Conservation (phyloP, 164 flowering plant genomes). For the Aristolochia contorta region DNA sequence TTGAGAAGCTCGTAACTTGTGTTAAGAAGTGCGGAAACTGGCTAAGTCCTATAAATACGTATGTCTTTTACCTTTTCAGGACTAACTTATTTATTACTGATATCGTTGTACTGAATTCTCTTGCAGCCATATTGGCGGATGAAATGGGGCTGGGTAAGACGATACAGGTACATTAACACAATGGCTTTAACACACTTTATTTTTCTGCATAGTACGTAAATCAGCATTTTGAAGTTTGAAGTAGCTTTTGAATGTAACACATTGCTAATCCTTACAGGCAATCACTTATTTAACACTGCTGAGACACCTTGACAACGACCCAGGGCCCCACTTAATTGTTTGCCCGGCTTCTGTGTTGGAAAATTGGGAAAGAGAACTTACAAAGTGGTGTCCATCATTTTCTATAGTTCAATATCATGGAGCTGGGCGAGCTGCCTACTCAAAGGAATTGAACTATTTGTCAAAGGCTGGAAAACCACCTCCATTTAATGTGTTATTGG, state of each 20-base stretch:
- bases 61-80: background rate
- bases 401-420: constrained; percentile 82
- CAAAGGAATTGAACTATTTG: constrained; percentile 55
- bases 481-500: constrained; percentile 87
- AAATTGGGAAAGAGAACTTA: constrained; percentile 97
- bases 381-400: constrained; percentile 91
- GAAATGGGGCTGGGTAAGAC: constrained; percentile 99
- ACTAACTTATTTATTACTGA: no score
- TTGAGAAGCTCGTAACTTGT: background rate
- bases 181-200: background rate
- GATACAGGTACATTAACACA: constrained; percentile 51
- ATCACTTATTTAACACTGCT: constrained; percentile 73
- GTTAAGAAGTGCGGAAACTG: background rate
- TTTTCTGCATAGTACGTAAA: background rate
- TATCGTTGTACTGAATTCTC: background rate
- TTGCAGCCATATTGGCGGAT: constrained; percentile 95
- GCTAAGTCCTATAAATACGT: background rate
- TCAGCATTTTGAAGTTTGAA: background rate
- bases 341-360: constrained; percentile 96
- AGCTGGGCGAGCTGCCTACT: constrained; percentile 55
- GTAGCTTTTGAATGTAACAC: constrained; percentile 1
- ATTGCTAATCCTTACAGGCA: constrained; percentile 48
- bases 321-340: constrained; percentile 92
- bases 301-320: constrained; percentile 70
- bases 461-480: constrained; percentile 70